Percentiles rank a stretch among this genome's conserved stretches.
Evolutionary conservation across 2,329 filamentous ascomycete genomes (phyloP).

Genomic region (Seiridium cupressi): DNA sequence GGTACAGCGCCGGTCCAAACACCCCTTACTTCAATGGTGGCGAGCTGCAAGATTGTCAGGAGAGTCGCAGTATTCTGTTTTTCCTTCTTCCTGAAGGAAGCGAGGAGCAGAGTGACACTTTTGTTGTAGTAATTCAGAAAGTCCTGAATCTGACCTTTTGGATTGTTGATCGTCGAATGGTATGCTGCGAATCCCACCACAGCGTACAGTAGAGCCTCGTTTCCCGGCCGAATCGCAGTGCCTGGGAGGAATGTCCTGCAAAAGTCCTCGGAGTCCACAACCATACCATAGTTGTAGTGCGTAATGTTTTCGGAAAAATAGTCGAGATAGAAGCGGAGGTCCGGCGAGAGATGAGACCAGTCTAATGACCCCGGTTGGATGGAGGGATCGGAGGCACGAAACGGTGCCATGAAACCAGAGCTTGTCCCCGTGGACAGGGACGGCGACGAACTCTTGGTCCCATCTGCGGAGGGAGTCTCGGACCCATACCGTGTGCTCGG

Average conservation of each 20-base stretch:
- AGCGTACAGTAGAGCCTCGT: slow-evolving; percentile 82
- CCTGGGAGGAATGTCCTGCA: slow-evolving; percentile 69
- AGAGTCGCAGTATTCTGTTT: slow-evolving; percentile 72
- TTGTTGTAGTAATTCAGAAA: slow-evolving; percentile 91
- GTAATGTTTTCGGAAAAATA: slow-evolving; percentile 79
- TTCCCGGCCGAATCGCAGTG: slow-evolving; percentile 61
- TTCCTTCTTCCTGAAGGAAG: slow-evolving; percentile 68
- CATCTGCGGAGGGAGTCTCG: slow-evolving; percentile 52
- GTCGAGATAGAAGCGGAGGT: slow-evolving; percentile 74
- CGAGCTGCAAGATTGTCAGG: slow-evolving; percentile 85
- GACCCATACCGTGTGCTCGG: slow-evolving; percentile 43
- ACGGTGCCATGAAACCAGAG: slow-evolving; percentile 31
- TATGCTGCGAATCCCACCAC: slow-evolving; percentile 88
- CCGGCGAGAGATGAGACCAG: slow-evolving; percentile 60
- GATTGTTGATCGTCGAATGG: slow-evolving; percentile 70
- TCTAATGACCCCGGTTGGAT: slow-evolving; percentile 33
- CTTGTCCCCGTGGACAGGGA: slow-evolving; percentile 45
- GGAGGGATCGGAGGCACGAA: slow-evolving; percentile 27
- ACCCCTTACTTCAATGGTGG: slow-evolving; percentile 79
- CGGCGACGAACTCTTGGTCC: slow-evolving; percentile 50
- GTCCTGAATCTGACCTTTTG: slow-evolving; percentile 70
- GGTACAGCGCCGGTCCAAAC: slow-evolving; percentile 9
- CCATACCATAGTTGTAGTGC: slow-evolving; percentile 78
- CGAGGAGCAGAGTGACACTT: slow-evolving; percentile 75
- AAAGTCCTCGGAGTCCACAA: slow-evolving; percentile 69